Evolutionary conservation across 306 rosid genomes (phyloP).

Genomic region (Canavalia gladiata): DNA sequence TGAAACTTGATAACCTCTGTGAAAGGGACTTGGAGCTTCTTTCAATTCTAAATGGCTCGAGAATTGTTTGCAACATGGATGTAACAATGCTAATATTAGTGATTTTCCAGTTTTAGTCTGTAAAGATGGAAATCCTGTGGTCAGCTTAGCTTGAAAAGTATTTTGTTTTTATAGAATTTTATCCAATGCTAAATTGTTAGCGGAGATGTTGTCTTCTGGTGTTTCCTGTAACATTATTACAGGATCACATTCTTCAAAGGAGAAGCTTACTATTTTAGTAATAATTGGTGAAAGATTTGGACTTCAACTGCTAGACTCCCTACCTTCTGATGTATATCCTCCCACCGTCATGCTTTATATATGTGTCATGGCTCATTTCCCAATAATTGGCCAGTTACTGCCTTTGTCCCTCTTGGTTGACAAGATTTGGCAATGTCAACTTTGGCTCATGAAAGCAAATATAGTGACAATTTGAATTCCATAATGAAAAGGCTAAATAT

Average conservation of each 20-base stretch:
- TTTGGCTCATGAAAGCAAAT: constrained; percentile 73
- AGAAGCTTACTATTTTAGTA: constrained; percentile 88
- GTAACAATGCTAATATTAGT: constrained; percentile 55
- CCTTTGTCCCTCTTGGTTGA: constrained; percentile 93
- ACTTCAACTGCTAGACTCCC: constrained; percentile 87
- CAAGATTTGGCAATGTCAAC: constrained; percentile 98
- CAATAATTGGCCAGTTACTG: constrained; percentile 94
- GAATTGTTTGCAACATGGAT: constrained; percentile 82
- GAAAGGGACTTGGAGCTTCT: constrained; percentile 45
- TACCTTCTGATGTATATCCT: constrained; percentile 95
- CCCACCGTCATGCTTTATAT: constrained; percentile 92
- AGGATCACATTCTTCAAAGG: constrained; percentile 85
- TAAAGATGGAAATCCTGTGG: constrained; percentile 76
- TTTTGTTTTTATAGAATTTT: constrained; percentile 86
- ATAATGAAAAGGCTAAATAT: constrained; percentile 81
- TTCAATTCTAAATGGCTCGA: constrained; percentile 82
- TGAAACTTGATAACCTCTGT: constrained; percentile 82
- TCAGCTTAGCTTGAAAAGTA: constrained; percentile 83
- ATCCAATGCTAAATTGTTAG: constrained; percentile 77
- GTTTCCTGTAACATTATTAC: constrained; percentile 73
- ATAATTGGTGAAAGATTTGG: constrained; percentile 99
- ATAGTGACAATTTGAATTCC: constrained; percentile 79
- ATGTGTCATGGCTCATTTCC: constrained; percentile 97
- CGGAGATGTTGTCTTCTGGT: constrained; percentile 84
- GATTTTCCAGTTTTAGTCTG: constrained; percentile 76